Evolutionary conservation across 768 basidiomycete species (phyloP).

Genomic region (Boletellus emodensis): DNA sequence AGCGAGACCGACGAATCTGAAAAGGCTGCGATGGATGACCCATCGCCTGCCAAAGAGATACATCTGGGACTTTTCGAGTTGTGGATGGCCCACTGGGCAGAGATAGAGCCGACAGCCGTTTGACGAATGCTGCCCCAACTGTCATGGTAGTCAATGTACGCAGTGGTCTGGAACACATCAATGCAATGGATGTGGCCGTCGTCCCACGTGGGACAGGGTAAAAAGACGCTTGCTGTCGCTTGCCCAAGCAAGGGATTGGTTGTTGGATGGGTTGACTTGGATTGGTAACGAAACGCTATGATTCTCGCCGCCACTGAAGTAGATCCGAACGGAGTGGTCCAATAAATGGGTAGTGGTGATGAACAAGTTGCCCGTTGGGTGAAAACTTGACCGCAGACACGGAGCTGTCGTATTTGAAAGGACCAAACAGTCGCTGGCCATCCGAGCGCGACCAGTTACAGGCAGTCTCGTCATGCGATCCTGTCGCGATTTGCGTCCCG

Average conservation of each 20-base stretch:
- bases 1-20: neutral
- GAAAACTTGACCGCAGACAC: slow-evolving; percentile 2
- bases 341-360: neutral
- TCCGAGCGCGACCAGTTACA: neutral
- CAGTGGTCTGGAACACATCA: no score
- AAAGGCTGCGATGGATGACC: neutral
- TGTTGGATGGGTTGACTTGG: no score
- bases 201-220: neutral
- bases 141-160: no score
- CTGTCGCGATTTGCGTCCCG: neutral
- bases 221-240: neutral
- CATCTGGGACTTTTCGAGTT: neutral
- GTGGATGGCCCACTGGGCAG: neutral
- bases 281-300: no score
- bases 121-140: no score
- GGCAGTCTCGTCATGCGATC: neutral
- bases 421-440: neutral
- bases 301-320: no score
- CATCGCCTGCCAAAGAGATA: neutral
- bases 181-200: neutral
- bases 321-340: no score
- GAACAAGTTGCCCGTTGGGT: neutral
- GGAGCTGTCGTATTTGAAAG: neutral
- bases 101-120: neutral
- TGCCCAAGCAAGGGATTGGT: slow-evolving; percentile 2